Evolutionary conservation across 2,329 filamentous ascomycete species (phyloP), one percentile per base, ranked within the genome.

Genomic region (Talaromyces sp.): DNA sequence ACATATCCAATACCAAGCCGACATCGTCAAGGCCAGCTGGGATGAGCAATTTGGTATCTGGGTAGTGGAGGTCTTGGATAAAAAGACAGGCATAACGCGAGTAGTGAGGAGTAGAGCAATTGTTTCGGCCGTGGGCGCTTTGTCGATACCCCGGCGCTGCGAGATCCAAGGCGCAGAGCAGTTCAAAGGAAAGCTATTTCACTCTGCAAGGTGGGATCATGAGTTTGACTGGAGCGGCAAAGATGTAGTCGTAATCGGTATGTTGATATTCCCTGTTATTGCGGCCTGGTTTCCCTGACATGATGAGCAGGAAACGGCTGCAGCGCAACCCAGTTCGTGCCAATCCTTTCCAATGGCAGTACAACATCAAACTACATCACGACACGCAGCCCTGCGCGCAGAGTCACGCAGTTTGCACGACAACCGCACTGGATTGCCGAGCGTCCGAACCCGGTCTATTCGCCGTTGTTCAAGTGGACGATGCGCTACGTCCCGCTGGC

Each of bases 401-500:
- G 71, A 26, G 68, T 81, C 24, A 77, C 74, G 0, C 80, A 83
- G 54, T 82, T 83, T 63, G 75, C 70, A n/a, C 76, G 79, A 9
- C 80, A 82, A 67, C 70, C 80, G 4, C 81, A 83, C 61, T 83
- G 78, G 70, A 70, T 83, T 1, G 70, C 75, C 2, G 76, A 79
- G 54, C 73, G 79, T 11, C 72, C 75, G 0, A 80, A 80, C 56
- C 76, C 74, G 0, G 61, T 68, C 53, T 81, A 81, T 62, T 70
- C 73, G 0, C 19, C 67, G 0, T 57, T 68, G 0, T 80, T 79
- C 69, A 77, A 79, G 64, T 70, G 68, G n/a, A 61, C 74, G 2
- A 79, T 82, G 77, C 70, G 73, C 35, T 78, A 78, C 60, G 67
- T 81, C 3, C 79, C 79, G 0, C 62, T 76, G 1, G 76, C 74